Conservation (phyloP, 768 basidiomycete species). For the Sporobolomyces roseus region DNA sequence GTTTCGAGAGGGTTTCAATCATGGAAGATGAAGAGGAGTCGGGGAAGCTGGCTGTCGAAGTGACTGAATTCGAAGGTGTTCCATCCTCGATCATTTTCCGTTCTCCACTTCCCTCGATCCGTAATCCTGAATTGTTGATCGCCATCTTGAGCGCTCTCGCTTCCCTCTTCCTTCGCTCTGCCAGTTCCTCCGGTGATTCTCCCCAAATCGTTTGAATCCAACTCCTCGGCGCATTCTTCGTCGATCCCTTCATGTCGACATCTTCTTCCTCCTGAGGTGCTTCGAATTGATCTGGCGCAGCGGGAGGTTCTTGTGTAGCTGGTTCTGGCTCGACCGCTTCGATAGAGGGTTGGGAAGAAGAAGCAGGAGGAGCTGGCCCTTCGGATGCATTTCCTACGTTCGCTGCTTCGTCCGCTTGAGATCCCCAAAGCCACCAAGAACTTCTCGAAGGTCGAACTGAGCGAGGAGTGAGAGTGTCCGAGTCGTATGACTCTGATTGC, state of each 20-base stretch:
- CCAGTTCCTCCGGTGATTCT: slow-evolving; percentile 8
- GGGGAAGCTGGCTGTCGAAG: slow-evolving; percentile 9
- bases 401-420: background rate
- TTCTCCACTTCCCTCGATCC: slow-evolving; percentile 1
- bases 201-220: slow-evolving; percentile 26
- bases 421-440: slow-evolving; percentile 36
- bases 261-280: background rate
- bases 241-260: background rate
- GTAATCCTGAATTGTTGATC: background rate
- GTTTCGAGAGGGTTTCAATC: background rate
- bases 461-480: background rate
- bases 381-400: background rate
- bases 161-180: slow-evolving; percentile 11
- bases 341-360: background rate
- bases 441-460: background rate
- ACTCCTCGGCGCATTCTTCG: background rate
- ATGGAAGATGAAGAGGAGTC: slow-evolving; percentile 11
- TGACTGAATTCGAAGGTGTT: background rate
- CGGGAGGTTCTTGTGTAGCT: background rate
- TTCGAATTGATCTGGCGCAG: no score
- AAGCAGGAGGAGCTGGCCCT: background rate
- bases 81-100: background rate
- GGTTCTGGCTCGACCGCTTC: background rate
- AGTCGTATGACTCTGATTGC: slow-evolving; percentile 2
- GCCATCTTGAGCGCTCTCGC: slow-evolving; percentile 26